phyloP scores from a whole-genome alignment of 2,329 filamentous ascomycete species.

The Piedraia hortae region DNA sequence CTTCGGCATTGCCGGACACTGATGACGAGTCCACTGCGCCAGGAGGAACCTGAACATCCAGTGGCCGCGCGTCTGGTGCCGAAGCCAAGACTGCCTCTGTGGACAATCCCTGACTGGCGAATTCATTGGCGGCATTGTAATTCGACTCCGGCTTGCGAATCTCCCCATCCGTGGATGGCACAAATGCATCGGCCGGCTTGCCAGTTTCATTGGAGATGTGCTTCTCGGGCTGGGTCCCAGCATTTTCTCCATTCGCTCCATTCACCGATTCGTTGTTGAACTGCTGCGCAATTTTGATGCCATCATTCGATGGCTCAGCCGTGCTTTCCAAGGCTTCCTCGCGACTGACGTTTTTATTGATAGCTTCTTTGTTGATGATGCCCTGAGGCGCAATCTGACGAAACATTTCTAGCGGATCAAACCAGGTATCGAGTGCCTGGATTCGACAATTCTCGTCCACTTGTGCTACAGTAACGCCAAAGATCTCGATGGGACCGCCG shows the following conservation, averaged over 20 bases:
- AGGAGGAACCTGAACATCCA: not conserved
- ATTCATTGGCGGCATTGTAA: not conserved
- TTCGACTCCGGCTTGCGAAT: conserved; percentile 1
- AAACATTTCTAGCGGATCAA: conserved; percentile 39
- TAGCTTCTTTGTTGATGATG: conserved; percentile 18
- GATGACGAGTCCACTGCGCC: conserved; percentile 7
- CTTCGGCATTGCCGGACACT: conserved; percentile 4
- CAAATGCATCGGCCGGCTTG: conserved; percentile 4
- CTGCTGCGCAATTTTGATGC: conserved; percentile 5
- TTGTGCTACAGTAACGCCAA: conserved; percentile 33
- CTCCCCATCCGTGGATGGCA: conserved; percentile 5
- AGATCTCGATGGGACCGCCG: conserved; percentile 32
- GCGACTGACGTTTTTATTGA: conserved; percentile 12
- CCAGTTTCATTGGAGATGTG: conserved; percentile 6
- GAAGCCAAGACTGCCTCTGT: not conserved
- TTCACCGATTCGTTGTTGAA: conserved; percentile 3
- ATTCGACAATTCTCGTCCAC: conserved; percentile 33
- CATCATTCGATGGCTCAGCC: conserved; percentile 3
- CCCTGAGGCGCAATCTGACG: conserved; percentile 30
- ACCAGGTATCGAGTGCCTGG: conserved; percentile 33
- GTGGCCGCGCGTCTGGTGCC: not conserved
- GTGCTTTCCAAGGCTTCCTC: conserved; percentile 6
- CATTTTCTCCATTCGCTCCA: conserved; percentile 3
- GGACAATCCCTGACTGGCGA: conserved; percentile 2
- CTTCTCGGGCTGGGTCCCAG: too few species aligned